Evolutionary conservation across 2,329 filamentous ascomycete species (phyloP), one percentile per base, ranked within the genome.

Genomic region (Pseudocercospora pini-densiflorae): DNA sequence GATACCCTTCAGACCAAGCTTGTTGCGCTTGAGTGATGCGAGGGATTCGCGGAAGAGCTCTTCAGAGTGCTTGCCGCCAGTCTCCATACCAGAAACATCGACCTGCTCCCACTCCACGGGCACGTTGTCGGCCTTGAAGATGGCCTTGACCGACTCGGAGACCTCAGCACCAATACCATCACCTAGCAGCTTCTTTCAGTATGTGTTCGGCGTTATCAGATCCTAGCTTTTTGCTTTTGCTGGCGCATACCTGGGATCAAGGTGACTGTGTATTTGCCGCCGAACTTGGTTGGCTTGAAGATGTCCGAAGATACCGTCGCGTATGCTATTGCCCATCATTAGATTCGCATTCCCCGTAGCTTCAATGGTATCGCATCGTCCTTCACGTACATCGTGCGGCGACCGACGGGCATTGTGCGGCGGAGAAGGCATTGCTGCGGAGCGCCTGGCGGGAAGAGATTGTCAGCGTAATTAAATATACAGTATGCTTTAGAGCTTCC

Each of bases 91-190:
- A 29, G 92, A 93, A 55, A 97, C 94, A 80, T 97, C 94, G 76
- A 99, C 88, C 86, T 98, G 94, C 84, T 99, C 95, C 94, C 95
- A 98, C 83, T 97, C 93, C 77, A 99, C 90, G 78, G 95, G 95
- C 62, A 97, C 94, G 80, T 97, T 98, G 86, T 98, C 94, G 80
- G 94, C 94, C 89, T 97, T 98, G 90, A 98, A 98, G 82, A 99
- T 91, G 74, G 94, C 96, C 90, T 97, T 97, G 81, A 99, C 94
- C 71, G 93, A 95, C 85, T 98, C 94, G 77, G 94, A 93, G 69
- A 98, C 94, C 85, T 99, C 95, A 81, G 93, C 92, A 82, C 95
- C 95, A 80, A 99, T 97, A 86, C 95, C 95, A 78, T 99, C 95
- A 84, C 88, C 88, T 89, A 64, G 23, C 16, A 36, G 29, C 33